Evolutionary conservation across 139 green algal genomes (phyloP).

Genomic region (Gonium pectorale): DNA sequence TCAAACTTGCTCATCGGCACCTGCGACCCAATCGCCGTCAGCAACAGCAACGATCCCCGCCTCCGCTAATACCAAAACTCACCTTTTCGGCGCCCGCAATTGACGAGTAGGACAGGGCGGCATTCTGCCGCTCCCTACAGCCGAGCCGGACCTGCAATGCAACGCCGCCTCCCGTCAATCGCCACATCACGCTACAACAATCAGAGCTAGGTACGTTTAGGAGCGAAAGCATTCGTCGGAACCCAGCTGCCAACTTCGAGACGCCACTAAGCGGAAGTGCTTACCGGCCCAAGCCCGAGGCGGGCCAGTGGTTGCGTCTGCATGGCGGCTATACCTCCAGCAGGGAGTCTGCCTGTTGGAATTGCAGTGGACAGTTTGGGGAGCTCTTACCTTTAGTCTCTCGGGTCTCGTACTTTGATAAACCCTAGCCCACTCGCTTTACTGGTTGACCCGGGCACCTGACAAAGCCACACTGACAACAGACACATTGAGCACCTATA

Average conservation of each 20-base stretch:
- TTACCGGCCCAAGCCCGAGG: constrained; percentile 33
- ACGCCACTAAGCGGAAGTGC: not conserved
- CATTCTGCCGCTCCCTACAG: constrained; percentile 18
- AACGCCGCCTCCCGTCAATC: not conserved
- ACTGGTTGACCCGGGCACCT: too few relatives aligned
- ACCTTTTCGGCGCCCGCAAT: constrained; percentile 59
- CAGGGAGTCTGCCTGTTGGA: too few relatives aligned
- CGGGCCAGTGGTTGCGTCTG: constrained; percentile 26
- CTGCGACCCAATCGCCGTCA: constrained; percentile 56
- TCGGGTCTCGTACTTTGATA: too few relatives aligned
- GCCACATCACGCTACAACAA: not conserved
- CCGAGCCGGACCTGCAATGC: constrained; percentile 22
- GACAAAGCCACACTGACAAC: too few relatives aligned
- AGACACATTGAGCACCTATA: too few relatives aligned
- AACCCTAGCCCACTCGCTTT: too few relatives aligned
- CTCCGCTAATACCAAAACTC: not conserved
- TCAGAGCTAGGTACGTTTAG: not conserved
- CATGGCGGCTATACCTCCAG: constrained; percentile 21
- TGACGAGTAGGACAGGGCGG: constrained; percentile 35
- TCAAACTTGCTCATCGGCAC: constrained; percentile 88
- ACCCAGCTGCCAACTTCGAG: not conserved
- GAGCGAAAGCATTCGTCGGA: not conserved
- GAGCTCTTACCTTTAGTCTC: too few relatives aligned
- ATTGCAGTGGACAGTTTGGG: too few relatives aligned
- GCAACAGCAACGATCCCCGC: not conserved